Evolutionary conservation across 805 yeast genomes (phyloP).

Genomic region (Ogataea populi-albae): DNA sequence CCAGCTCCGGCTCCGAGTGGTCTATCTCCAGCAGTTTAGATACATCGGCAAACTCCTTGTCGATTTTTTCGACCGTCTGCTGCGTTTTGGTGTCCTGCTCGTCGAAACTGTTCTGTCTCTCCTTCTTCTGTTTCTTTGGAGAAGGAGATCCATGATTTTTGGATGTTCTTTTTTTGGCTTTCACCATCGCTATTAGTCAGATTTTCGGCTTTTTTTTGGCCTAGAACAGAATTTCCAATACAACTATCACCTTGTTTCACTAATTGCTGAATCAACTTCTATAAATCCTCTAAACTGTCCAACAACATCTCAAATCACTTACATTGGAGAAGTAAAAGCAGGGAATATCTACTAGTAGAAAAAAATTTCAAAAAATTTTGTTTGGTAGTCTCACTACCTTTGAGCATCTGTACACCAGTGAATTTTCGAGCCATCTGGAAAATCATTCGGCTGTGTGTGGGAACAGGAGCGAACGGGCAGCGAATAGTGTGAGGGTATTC

Average conservation of each 20-base stretch:
- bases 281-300: background rate
- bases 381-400: background rate
- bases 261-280: no score
- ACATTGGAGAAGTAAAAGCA: background rate
- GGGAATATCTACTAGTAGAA: background rate
- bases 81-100: constrained; percentile 34
- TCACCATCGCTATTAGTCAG: background rate
- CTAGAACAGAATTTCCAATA: no score
- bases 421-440: no score
- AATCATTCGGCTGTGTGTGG: no score
- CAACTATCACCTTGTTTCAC: no score
- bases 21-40: constrained; percentile 43
- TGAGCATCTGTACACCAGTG: constrained; percentile 1
- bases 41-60: constrained; percentile 56
- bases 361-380: background rate
- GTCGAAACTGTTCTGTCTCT: constrained; percentile 1
- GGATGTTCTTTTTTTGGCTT: background rate
- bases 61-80: constrained; percentile 50
- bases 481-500: no score
- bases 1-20: constrained; percentile 21
- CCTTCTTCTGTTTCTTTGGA: constrained; percentile 14
- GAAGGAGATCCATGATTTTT: background rate
- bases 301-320: background rate
- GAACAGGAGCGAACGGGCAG: no score
- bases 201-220: no score